A percentile compares a stretch with the other conserved stretches of the same genome.
Conservation (phyloP, 78 protist species). For the Guillardia theta region DNA sequence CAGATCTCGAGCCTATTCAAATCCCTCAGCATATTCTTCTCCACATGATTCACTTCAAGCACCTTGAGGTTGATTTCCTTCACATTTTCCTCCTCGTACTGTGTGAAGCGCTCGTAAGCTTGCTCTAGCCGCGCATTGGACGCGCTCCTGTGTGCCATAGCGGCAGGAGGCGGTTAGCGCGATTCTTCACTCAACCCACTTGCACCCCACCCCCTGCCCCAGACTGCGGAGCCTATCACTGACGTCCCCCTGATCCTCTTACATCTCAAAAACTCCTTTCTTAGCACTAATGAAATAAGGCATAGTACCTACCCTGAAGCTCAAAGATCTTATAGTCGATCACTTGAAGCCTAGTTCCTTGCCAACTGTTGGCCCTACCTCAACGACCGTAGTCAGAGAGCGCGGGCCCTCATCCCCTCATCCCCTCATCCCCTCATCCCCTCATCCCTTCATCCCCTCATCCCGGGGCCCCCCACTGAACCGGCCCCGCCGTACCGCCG, state of each 20-base stretch:
- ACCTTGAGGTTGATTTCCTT: background rate
- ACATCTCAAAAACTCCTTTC: background rate
- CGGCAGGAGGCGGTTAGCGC: background rate
- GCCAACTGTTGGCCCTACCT: no score
- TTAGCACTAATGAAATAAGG: background rate
- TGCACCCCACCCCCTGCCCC: background rate
- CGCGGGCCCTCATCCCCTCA: no score
- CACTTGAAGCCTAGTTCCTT: no score
- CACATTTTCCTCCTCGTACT: background rate
- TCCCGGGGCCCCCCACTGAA: no score
- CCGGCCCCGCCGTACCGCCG: no score
- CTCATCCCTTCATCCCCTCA: no score
- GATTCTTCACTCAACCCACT: background rate
- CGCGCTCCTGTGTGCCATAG: background rate
- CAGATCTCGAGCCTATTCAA: background rate
- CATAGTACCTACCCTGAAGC: no score
- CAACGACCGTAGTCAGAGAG: no score
- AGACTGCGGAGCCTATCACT: background rate
- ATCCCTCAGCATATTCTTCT: background rate
- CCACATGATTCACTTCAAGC: background rate
- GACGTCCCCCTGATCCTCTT: background rate
- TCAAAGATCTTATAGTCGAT: no score
- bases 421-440: no score
- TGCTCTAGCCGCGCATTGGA: background rate
- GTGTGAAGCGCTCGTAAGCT: background rate